phyloP scores from a whole-genome alignment of 78 protist genomes.

The Protostelium mycophagum region DNA sequence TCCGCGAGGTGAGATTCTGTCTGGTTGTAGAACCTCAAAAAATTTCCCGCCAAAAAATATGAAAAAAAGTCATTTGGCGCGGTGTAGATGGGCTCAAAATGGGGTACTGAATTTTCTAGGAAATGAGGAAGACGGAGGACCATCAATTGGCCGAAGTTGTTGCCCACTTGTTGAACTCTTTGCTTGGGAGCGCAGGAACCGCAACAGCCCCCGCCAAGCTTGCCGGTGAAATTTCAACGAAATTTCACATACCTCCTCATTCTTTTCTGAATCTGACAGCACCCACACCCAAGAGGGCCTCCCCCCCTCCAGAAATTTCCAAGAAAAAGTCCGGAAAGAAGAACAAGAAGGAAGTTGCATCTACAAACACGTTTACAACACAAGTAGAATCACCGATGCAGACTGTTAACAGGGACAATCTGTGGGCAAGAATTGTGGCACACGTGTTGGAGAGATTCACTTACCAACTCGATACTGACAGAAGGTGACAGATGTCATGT shows the following conservation, averaged over 20 bases:
- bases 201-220: conserved; percentile 13
- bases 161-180: conserved; percentile 34
- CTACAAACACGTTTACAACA: too few species aligned
- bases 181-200: not conserved
- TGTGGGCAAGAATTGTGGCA: not conserved
- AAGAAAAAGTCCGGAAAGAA: not conserved
- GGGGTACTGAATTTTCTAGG: too few species aligned
- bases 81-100: not conserved
- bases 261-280: conserved; percentile 43
- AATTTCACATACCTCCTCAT: too few species aligned
- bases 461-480: not conserved
- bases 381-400: conserved; percentile 16
- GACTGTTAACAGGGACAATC: not conserved
- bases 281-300: not conserved
- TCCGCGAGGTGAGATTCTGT: conserved; percentile 11
- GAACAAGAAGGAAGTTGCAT: not conserved
- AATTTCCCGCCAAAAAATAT: too few species aligned
- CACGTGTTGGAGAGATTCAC: not conserved
- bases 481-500: not conserved
- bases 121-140: not conserved
- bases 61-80: too few species aligned
- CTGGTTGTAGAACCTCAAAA: too few species aligned
- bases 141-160: conserved; percentile 14
- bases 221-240: conserved; percentile 5
- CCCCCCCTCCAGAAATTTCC: not conserved